Conservation (phyloP, 1,139 yeast species). For the Scheffersomyces insectosa region DNA sequence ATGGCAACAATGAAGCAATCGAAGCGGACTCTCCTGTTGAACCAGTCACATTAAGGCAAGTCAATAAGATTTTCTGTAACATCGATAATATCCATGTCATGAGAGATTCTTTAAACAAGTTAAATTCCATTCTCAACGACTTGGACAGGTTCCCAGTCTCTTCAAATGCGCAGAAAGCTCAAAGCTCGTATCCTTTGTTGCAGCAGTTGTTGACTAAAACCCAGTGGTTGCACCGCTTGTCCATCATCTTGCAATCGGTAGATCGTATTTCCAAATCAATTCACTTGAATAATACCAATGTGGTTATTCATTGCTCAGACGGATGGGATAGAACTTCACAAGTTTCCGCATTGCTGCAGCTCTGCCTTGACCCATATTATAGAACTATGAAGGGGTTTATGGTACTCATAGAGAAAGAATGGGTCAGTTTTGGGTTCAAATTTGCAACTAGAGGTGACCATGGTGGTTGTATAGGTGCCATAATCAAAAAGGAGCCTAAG, state of each 20-base stretch:
- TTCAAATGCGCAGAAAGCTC: constrained; percentile 41
- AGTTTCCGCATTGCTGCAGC: constrained; percentile 76
- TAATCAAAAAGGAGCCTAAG: constrained; percentile 17
- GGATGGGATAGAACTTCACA: constrained; percentile 99
- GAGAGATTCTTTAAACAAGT: constrained; percentile 75
- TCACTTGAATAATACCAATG: constrained; percentile 78
- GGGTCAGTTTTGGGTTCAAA: constrained; percentile 93
- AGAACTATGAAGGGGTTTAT: constrained; percentile 88
- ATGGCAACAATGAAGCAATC: background rate
- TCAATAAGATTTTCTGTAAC: constrained; percentile 74
- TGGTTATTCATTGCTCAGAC: constrained; percentile 91
- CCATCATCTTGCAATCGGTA: constrained; percentile 71
- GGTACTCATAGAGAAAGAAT: constrained; percentile 85
- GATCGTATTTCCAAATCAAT: constrained; percentile 78
- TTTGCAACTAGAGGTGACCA: constrained; percentile 85
- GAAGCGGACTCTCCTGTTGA: constrained; percentile 1
- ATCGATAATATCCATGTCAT: constrained; percentile 95
- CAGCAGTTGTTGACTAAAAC: constrained; percentile 59
- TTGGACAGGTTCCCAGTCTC: constrained; percentile 56
- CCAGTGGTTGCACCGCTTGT: constrained; percentile 77
- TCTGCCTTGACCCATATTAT: constrained; percentile 87
- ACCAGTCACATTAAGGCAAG: constrained; percentile 17
- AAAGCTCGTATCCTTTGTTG: constrained; percentile 26
- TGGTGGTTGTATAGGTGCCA: constrained; percentile 50
- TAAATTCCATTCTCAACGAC: constrained; percentile 64